Evolutionary conservation across 192 early-diverging fungal species (phyloP).

Genomic region (Coemansia sp.): DNA sequence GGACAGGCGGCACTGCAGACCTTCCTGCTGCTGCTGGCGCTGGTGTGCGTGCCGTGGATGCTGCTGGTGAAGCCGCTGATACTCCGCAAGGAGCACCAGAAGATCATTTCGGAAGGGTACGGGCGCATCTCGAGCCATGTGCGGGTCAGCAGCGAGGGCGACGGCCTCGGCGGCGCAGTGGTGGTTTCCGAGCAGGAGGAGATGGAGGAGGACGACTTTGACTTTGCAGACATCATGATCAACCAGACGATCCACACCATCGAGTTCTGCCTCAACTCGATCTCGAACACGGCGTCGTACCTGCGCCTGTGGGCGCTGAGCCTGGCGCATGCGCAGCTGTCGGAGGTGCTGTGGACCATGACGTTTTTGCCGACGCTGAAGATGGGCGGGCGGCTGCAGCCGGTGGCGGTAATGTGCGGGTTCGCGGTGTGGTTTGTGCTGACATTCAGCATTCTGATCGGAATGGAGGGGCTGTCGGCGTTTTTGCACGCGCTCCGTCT

Average conservation of each 20-base stretch:
- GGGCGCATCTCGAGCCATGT: slow-evolving; percentile 59
- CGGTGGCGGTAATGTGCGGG: slow-evolving; percentile 71
- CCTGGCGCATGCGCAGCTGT: slow-evolving; percentile 95
- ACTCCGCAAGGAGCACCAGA: slow-evolving; percentile 76
- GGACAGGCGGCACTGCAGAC: slow-evolving; percentile 86
- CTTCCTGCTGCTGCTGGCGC: slow-evolving; percentile 74
- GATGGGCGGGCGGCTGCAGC: slow-evolving; percentile 57
- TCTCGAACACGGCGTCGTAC: slow-evolving; percentile 98
- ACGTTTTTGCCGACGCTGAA: slow-evolving; percentile 53
- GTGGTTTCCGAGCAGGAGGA: slow-evolving; percentile 65
- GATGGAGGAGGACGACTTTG: slow-evolving; percentile 73
- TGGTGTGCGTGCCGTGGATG: slow-evolving; percentile 97
- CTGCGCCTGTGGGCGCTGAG: slow-evolving; percentile 98
- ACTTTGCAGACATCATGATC: slow-evolving; percentile 95
- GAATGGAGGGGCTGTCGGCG: slow-evolving; percentile 86
- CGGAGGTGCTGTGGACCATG: slow-evolving; percentile 97
- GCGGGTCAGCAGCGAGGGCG: slow-evolving; percentile 52
- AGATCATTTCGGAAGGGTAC: slow-evolving; percentile 72
- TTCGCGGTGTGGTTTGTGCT: slow-evolving; percentile 87
- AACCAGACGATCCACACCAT: slow-evolving; percentile 98
- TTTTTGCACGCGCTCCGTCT: slow-evolving; percentile 90
- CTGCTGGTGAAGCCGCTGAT: slow-evolving; percentile 88
- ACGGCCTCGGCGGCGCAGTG: slow-evolving; percentile 44
- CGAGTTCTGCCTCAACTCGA: slow-evolving; percentile 92
- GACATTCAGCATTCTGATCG: slow-evolving; percentile 74